Percentiles rank a stretch among this genome's conserved stretches.
Conservation (phyloP, 805 yeast genomes). For the Teunomyces cretensis region DNA sequence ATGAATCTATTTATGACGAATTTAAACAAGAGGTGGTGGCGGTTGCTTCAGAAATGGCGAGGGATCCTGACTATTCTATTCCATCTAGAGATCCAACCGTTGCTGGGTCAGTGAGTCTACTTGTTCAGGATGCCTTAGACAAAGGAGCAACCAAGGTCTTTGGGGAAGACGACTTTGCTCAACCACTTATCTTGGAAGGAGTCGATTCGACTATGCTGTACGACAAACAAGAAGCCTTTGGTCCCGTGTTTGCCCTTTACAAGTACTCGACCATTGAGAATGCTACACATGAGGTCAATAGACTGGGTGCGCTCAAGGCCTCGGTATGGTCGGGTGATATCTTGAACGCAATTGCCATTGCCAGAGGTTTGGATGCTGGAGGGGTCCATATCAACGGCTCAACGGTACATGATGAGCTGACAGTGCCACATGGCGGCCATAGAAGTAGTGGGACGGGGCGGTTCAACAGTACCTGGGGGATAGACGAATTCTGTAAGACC, state of each 20-base stretch:
- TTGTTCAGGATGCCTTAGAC: slow-evolving; percentile 36
- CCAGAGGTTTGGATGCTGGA: slow-evolving; percentile 37
- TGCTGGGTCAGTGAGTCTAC: slow-evolving; percentile 16
- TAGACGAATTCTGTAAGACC: slow-evolving; percentile 37
- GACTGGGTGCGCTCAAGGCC: slow-evolving; percentile 37
- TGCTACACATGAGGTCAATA: slow-evolving; percentile 7
- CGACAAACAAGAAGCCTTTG: slow-evolving; percentile 38
- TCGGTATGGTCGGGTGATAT: slow-evolving; percentile 43
- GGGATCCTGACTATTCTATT: not conserved
- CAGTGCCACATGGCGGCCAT: slow-evolving; percentile 48
- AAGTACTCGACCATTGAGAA: slow-evolving; percentile 20
- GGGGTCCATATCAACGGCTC: slow-evolving; percentile 39
- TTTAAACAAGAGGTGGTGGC: slow-evolving; percentile 17
- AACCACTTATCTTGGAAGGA: slow-evolving; percentile 33
- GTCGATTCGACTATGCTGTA: slow-evolving; percentile 31
- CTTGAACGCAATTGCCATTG: slow-evolving; percentile 31
- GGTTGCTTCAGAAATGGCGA: slow-evolving; percentile 15
- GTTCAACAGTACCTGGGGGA: slow-evolving; percentile 43
- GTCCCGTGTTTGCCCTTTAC: slow-evolving; percentile 39
- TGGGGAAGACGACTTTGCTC: slow-evolving; percentile 13
- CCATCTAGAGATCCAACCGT: slow-evolving; percentile 21
- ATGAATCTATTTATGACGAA: slow-evolving; percentile 33
- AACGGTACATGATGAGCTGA: slow-evolving; percentile 35
- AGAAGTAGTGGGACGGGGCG: slow-evolving; percentile 39
- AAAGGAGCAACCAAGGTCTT: slow-evolving; percentile 36